Evolutionary conservation across 2,329 filamentous ascomycete genomes (phyloP).

Genomic region (Aspergillus arachidicola): DNA sequence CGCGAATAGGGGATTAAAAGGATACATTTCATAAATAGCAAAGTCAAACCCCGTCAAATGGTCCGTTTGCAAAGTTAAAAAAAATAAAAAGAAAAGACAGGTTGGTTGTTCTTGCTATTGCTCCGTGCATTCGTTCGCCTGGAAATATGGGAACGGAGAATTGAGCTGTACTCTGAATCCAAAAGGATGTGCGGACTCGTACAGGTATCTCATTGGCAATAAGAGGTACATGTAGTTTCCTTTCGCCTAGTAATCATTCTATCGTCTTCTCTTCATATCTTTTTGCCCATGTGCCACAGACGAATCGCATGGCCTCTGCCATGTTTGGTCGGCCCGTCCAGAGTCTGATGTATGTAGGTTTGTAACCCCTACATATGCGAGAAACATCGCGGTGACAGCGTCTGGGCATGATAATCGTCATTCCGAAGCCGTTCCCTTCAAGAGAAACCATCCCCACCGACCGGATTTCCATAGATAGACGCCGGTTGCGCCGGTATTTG

Average conservation of each 20-base stretch:
- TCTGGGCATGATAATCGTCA: neutral
- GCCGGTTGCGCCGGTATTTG: constrained; percentile 22
- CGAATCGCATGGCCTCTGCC: constrained; percentile 20
- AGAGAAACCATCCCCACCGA: constrained; percentile 19
- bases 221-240: neutral
- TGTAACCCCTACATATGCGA: constrained; percentile 18
- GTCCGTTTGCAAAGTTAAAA: constrained; percentile 4
- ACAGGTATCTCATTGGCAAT: neutral
- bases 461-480: constrained; percentile 20
- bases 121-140: neutral
- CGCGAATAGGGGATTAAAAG: constrained; percentile 23
- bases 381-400: constrained; percentile 5
- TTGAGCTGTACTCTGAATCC: neutral
- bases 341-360: constrained; percentile 18
- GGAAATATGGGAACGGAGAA: neutral
- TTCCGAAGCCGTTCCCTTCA: neutral
- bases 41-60: neutral
- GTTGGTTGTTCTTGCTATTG: neutral
- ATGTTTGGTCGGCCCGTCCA: constrained; percentile 18
- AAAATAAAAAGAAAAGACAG: neutral
- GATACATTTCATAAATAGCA: constrained; percentile 11
- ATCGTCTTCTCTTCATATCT: neutral
- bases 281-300: constrained; percentile 16
- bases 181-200: neutral
- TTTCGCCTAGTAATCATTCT: neutral